phyloP scores from a whole-genome alignment of 2,329 filamentous ascomycete genomes.

The Lithohypha guttulata region DNA sequence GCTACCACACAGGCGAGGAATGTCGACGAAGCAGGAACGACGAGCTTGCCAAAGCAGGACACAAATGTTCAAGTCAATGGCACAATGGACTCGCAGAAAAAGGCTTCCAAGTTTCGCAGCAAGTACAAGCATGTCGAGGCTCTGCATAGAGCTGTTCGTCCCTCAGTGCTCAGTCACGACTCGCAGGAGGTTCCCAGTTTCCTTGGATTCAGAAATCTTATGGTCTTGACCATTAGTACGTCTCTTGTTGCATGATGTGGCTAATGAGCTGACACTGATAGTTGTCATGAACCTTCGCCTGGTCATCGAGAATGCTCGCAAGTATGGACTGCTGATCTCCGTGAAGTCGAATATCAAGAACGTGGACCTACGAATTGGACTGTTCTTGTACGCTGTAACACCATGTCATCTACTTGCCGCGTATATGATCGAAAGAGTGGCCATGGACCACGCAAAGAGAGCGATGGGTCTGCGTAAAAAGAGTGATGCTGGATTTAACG shows the following conservation, averaged over 20 bases:
- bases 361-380: conserved; percentile 64
- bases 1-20: too few species aligned
- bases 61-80: neutral
- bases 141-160: conserved; percentile 60
- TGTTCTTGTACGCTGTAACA: conserved; percentile 72
- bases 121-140: conserved; percentile 91
- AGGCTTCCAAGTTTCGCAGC: conserved; percentile 15
- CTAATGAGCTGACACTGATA: conserved; percentile 28
- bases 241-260: conserved; percentile 9
- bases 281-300: conserved; percentile 88
- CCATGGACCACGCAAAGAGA: conserved; percentile 65
- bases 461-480: conserved; percentile 47
- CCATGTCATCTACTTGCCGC: conserved; percentile 85
- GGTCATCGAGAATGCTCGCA: conserved; percentile 69
- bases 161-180: conserved; percentile 81
- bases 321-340: conserved; percentile 94
- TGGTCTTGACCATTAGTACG: conserved; percentile 82
- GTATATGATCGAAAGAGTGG: conserved; percentile 76
- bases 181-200: conserved; percentile 67
- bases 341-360: conserved; percentile 74
- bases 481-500: conserved; percentile 42
- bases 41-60: too few species aligned
- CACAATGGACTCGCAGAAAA: neutral
- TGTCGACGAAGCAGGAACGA: too few species aligned
- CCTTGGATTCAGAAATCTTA: conserved; percentile 86